Conservation (phyloP, 2,329 filamentous ascomycete genomes). For the Penicillium thymicola region DNA sequence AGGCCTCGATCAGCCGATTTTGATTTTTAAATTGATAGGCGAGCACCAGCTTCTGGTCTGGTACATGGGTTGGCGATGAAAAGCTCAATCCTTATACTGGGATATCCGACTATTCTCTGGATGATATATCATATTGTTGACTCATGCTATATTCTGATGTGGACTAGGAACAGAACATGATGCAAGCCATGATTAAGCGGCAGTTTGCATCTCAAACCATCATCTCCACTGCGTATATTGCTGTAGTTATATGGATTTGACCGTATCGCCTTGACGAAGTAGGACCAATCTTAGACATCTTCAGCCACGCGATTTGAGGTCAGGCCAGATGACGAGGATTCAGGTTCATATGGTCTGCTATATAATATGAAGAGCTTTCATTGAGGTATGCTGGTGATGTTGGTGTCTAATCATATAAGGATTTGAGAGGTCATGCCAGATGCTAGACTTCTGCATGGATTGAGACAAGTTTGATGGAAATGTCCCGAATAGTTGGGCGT, state of each 20-base stretch:
- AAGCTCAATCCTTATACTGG: no score
- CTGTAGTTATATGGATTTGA: slow-evolving; percentile 28
- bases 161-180: not conserved
- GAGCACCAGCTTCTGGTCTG: no score
- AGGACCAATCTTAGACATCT: not conserved
- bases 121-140: no score
- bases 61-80: no score
- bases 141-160: no score
- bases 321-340: not conserved
- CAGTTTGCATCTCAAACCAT: slow-evolving; percentile 28
- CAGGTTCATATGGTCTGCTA: not conserved
- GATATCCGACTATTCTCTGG: no score
- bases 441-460: no score
- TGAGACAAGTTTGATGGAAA: not conserved
- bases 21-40: no score
- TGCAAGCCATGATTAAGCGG: slow-evolving; percentile 27
- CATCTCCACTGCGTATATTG: slow-evolving; percentile 30
- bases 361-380: not conserved
- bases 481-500: not conserved
- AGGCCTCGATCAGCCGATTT: no score
- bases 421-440: not conserved
- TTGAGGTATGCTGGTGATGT: not conserved
- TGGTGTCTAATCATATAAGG: not conserved
- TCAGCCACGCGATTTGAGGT: not conserved
- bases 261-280: slow-evolving; percentile 25